Evolutionary conservation across 345 rosid genomes (phyloP).

Genomic region (Mangifera indica): DNA sequence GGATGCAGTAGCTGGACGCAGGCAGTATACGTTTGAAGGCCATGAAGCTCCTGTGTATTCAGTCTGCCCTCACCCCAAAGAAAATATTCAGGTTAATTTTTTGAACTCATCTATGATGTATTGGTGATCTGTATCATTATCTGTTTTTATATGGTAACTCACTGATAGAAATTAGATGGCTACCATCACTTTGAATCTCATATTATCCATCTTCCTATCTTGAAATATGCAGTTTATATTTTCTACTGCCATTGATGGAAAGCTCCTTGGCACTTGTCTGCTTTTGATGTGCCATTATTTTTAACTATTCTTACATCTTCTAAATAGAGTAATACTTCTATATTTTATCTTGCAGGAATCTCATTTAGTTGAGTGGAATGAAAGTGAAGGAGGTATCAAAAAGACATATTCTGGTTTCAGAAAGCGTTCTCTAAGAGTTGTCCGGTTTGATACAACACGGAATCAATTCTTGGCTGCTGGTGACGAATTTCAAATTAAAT

Average conservation of each 20-base stretch:
- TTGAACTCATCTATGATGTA: conserved; percentile 4
- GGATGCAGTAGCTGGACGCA: conserved; percentile 45
- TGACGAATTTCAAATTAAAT: conserved; percentile 58
- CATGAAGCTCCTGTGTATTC: conserved; percentile 62
- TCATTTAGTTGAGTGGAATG: conserved; percentile 67
- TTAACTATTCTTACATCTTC: not conserved
- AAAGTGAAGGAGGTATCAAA: conserved; percentile 62
- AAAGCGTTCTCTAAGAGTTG: conserved; percentile 53
- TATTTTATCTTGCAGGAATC: conserved; percentile 47
- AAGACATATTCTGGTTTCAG: conserved; percentile 57
- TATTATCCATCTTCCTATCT: conserved; percentile 8
- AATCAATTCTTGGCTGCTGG: conserved; percentile 66
- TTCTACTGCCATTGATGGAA: conserved; percentile 89
- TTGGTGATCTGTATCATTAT: not conserved
- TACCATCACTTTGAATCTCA: conserved; percentile 5
- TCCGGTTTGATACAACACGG: conserved; percentile 64
- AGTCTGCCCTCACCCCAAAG: conserved; percentile 52
- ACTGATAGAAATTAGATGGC: conserved; percentile 7
- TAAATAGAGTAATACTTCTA: not conserved
- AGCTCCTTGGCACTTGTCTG: conserved; percentile 47
- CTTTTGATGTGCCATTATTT: not conserved
- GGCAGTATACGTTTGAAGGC: conserved; percentile 44
- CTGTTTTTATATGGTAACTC: not conserved
- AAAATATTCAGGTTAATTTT: conserved; percentile 40
- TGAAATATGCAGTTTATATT: conserved; percentile 61